Conservation (phyloP, 108 stramenopile species). For the Skeletonema potamos region DNA sequence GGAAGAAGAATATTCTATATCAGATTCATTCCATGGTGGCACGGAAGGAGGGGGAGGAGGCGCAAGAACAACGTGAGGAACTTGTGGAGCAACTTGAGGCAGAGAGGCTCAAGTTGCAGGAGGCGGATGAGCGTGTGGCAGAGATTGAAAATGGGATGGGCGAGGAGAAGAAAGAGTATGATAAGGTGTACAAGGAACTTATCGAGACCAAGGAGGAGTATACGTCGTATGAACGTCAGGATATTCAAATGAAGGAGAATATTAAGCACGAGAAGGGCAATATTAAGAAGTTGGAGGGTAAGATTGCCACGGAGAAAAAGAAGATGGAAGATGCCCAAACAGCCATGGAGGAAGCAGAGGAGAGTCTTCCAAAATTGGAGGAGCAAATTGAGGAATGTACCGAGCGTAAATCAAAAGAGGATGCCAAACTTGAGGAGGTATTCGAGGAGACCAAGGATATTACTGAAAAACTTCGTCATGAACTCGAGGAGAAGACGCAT, state of each 20-base stretch:
- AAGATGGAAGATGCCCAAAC: slow-evolving; percentile 53
- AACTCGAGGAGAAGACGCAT: slow-evolving; percentile 87
- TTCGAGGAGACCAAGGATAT: slow-evolving; percentile 73
- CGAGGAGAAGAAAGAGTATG: slow-evolving; percentile 66
- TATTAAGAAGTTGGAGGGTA: slow-evolving; percentile 75
- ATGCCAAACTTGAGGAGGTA: slow-evolving; percentile 73
- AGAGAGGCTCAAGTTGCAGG: slow-evolving; percentile 45
- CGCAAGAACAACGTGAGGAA: slow-evolving; percentile 45
- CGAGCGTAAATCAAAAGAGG: slow-evolving; percentile 58
- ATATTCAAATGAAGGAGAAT: slow-evolving; percentile 92
- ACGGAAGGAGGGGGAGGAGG: slow-evolving; percentile 40
- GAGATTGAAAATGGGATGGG: slow-evolving; percentile 66
- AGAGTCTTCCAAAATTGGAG: slow-evolving; percentile 73
- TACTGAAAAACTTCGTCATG: slow-evolving; percentile 80
- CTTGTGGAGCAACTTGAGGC: slow-evolving; percentile 45
- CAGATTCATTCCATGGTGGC: slow-evolving; percentile 73
- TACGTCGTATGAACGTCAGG: slow-evolving; percentile 84
- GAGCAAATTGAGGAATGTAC: slow-evolving; percentile 47
- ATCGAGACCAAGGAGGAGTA: slow-evolving; percentile 86
- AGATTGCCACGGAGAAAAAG: slow-evolving; percentile 64
- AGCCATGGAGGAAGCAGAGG: slow-evolving; percentile 57
- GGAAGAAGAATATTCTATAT: slow-evolving; percentile 87
- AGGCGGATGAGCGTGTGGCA: slow-evolving; percentile 53
- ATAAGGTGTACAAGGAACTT: slow-evolving; percentile 58
- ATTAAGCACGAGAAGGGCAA: slow-evolving; percentile 83